Conservation (phyloP, 805 yeast genomes). For the Lachancea nothofagi region DNA sequence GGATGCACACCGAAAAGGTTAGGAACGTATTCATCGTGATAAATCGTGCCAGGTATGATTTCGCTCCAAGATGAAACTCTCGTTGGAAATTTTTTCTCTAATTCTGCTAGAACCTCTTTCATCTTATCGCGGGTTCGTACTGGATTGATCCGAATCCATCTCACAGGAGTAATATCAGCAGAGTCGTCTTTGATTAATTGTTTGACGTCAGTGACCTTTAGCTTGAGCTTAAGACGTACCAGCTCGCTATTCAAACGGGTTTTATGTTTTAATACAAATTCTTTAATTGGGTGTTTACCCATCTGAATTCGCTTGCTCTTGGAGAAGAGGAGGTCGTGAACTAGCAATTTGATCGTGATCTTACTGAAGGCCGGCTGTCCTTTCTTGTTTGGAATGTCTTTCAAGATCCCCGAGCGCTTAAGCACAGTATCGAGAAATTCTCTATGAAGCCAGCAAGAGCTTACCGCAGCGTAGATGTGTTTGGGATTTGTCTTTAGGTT, state of each 20-base stretch:
- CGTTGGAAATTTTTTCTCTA: constrained; percentile 35
- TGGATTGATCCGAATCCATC: constrained; percentile 77
- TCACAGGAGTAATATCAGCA: constrained; percentile 58
- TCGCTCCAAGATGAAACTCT: constrained; percentile 43
- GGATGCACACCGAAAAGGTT: constrained; percentile 81
- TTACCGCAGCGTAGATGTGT: constrained; percentile 78
- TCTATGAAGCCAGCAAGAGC: constrained; percentile 68
- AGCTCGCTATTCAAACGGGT: constrained; percentile 79
- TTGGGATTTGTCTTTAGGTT: constrained; percentile 64
- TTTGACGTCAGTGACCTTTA: constrained; percentile 52
- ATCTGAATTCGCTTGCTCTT: constrained; percentile 77
- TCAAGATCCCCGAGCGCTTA: constrained; percentile 60
- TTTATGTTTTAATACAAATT: constrained; percentile 69
- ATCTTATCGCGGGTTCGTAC: constrained; percentile 40
- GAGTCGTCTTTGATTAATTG: constrained; percentile 47
- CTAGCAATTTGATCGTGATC: constrained; percentile 45
- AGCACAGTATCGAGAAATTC: constrained; percentile 59
- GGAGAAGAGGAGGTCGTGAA: constrained; percentile 75
- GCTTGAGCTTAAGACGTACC: constrained; percentile 67
- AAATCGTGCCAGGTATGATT: constrained; percentile 52
- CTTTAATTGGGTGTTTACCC: constrained; percentile 84
- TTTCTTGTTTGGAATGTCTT: constrained; percentile 38
- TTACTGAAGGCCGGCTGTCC: constrained; percentile 44
- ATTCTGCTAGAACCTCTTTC: constrained; percentile 23
- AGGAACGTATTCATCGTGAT: constrained; percentile 68